Percentiles rank a stretch among this genome's conserved stretches.
phyloP scores from a whole-genome alignment of 306 rosid genomes.

The Glycine soja region DNA sequence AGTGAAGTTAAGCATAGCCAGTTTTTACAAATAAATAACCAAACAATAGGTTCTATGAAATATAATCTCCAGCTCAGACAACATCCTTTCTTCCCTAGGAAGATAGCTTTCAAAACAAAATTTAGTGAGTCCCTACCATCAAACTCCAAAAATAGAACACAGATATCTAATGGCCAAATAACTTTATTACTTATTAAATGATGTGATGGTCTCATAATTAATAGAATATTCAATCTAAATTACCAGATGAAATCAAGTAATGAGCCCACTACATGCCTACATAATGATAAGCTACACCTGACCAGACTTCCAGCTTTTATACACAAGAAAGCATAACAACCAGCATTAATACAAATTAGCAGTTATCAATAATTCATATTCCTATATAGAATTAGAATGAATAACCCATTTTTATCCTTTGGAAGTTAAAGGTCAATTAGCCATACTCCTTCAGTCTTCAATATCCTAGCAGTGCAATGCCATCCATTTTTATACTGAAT shows the following conservation, averaged over 20 bases:
- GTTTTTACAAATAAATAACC: slow-evolving; percentile 30
- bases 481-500: slow-evolving; percentile 71
- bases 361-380: slow-evolving; percentile 31
- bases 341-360: slow-evolving; percentile 27
- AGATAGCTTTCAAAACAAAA: slow-evolving; percentile 22
- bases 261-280: slow-evolving; percentile 15
- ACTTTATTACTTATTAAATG: slow-evolving; percentile 27
- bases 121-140: slow-evolving; percentile 16
- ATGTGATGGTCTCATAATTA: slow-evolving; percentile 6
- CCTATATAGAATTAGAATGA: slow-evolving; percentile 30
- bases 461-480: slow-evolving; percentile 88
- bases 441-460: slow-evolving; percentile 91
- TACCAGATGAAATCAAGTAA: slow-evolving; percentile 31
- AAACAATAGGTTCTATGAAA: slow-evolving; percentile 25
- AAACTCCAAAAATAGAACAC: slow-evolving; percentile 11
- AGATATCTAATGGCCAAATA: slow-evolving; percentile 24
- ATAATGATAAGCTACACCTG: slow-evolving; percentile 25
- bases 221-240: slow-evolving; percentile 20
- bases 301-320: slow-evolving; percentile 7
- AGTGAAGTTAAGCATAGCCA: slow-evolving; percentile 14
- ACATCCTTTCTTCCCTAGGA: background rate
- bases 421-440: slow-evolving; percentile 46
- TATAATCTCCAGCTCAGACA: slow-evolving; percentile 16
- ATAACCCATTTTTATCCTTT: slow-evolving; percentile 25
- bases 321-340: slow-evolving; percentile 22